Base-by-base conservation (phyloP, 208 protist genomes). In the Leishmania major region DNA sequence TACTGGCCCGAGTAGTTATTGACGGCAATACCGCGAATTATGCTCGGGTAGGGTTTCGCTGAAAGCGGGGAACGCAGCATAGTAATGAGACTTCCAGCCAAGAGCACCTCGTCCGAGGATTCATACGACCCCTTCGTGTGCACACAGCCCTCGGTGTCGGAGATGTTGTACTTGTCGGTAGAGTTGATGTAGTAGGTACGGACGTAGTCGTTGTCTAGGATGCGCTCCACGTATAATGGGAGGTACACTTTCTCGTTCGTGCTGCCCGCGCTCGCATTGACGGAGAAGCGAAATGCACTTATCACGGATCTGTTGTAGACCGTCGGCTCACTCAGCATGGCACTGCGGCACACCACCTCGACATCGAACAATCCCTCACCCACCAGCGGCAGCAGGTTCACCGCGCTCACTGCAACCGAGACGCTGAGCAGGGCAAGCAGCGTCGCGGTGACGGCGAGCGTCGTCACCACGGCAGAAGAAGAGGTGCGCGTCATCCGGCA, bases 331-430 rank as follows among this genome's bases (percentile, higher is more conserved):
- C 19, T 76, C 6, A 43, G 15, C 13, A 75, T 51, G 8, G 75
- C 28, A n/a, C 66, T 84, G 57, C 84, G 84, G 67, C 84, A 84
- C 66, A 87, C 79, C 13, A 83, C 49, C 76, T 87, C 84, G 28
- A 87, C 79, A 62, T 84, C 79, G 11, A 87, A 1, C 45, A 84
- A 28, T 25, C 73, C 69, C 31, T 78, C 57, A 15, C 84, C 79
- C n/a, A 28, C 57, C 5, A 84, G 71, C 25, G 84, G 79, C 66
- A 84, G 72, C 72, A 84, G 47, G 47, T 22, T 75, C 11, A 62
- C 77, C 17, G 37, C 75, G n/a, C 67, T 40, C 51, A 75, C 69
- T 2, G 31, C 43, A 4, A 53, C 49, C 7, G 75, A 28, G 15
- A 64, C 28, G 64, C 78, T 51, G 10, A 86, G 13, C 64, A 80